Evolutionary conservation across 2,329 filamentous ascomycete species (phyloP), one percentile per base, ranked within the genome.

Genomic region (Pseudogymnoascus sp.): DNA sequence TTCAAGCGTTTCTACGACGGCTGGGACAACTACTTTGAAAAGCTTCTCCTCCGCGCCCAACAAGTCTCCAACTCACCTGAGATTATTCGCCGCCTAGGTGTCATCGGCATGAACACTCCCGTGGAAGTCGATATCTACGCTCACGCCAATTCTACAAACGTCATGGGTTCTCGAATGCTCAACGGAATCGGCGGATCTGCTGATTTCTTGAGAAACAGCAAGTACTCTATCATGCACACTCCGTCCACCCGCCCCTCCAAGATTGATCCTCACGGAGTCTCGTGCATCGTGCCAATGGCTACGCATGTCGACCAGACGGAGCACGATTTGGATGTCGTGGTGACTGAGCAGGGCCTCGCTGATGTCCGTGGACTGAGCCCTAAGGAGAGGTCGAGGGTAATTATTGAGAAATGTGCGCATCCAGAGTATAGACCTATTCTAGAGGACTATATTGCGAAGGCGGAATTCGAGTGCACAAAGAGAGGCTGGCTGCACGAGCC

Each of bases 71-170:
- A 96, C 81, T 88, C 86, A 2, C 91, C 91, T 63, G 91, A 96
- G 76, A 92, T 96, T 76, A 96, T 96, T 77, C 85, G 90, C 61
- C 84, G 91, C 25, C 80, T 96, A 1, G 91, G 91, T 64, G 86
- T 92, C 67, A 96, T 96, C 68, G 91, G 90, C 73, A 96, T 96
- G 91, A 96, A 96, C 81, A 96, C 91, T 0, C 91, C 91, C 20
- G 90, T 96, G 54, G 92, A 96, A 76, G 91, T 96, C 14, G 92
- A 96, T 76, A 95, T 96, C 70, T 96, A 96, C 77, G 92, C 91
- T 2, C 91, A 96, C 77, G 92, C 92, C 69, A 96, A 96, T 83
- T 87, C 83, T 64, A 96, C 91, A 60, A 92, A 89, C 71, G 91
- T 96, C 20, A 91, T 94, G 86, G 91, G 92, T 65, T 87, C 83